These are phyloP conservation scores for Talaromyces sp. DNA, from an alignment of 2,329 filamentous ascomycete genomes.

Conservation along the genomic window DNA sequence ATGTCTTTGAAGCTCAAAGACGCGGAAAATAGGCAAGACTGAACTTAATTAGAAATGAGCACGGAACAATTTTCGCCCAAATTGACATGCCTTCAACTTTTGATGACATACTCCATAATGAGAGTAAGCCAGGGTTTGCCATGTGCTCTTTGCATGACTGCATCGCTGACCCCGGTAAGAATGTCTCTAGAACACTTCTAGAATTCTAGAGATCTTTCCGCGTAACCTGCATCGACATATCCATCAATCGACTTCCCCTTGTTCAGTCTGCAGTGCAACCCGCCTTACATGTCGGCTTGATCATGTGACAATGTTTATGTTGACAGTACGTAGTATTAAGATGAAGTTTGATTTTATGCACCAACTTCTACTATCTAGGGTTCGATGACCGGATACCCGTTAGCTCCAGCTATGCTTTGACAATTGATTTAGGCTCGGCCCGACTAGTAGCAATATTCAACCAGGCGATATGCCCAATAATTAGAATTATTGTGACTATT, in stretches of 20 bases:
- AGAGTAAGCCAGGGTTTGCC: not conserved
- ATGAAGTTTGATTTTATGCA: not conserved
- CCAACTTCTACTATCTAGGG: not conserved
- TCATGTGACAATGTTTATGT: not conserved
- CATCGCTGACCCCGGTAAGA: not conserved
- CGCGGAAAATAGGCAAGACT: not conserved
- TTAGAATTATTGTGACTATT: not conserved
- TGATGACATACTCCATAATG: not conserved
- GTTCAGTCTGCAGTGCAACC: not conserved
- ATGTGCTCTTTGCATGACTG: not conserved
- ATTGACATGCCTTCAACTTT: not conserved
- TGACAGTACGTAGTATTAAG: not conserved
- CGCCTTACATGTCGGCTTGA: not conserved
- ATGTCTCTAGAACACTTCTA: constrained; percentile 3
- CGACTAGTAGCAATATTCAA: not conserved
- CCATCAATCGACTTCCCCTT: not conserved
- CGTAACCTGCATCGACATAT: not conserved
- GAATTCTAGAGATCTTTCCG: not conserved
- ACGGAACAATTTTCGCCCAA: not conserved
- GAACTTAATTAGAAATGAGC: not conserved
- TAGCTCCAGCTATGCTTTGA: not conserved
- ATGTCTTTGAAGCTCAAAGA: not conserved
- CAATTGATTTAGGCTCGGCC: not conserved
- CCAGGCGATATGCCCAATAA: not conserved
- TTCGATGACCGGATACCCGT: not conserved